Base-by-base conservation (phyloP, 2,329 filamentous ascomycete genomes). In the Diaporthe sp. region DNA sequence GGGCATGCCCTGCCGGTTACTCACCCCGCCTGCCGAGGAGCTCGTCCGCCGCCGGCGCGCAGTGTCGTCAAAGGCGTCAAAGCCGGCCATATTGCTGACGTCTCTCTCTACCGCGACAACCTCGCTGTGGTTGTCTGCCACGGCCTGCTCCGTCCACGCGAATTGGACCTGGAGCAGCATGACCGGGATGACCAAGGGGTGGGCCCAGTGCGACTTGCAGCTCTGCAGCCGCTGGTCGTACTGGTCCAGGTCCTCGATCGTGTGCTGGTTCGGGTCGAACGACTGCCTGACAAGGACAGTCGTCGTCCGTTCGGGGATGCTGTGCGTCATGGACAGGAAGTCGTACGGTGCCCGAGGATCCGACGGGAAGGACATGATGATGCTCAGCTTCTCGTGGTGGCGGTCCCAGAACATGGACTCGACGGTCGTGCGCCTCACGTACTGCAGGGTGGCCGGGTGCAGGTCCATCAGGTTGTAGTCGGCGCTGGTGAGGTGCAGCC, bases 131-230 rank as follows among this genome's bases (percentile, higher is more conserved):
- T 86, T 87, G 47, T 85, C 83, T 13, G 82, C 81, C 32, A 87
- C 83, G 19, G 84, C 84, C 71, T 85, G 83, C 69, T 87, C 85
- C 3, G 84, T 86, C 51, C 84, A 83, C 76, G 84, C 81, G 47
- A 86, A 82, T 63, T 87, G 85, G 13, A 87, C 85, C 73, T 87
- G 85, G 0, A 87, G 80, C n/a, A 87, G 78, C 15, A 87, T 84
- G 7, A 86, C 84, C 0, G 85, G 84, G 35, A 83, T 83, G 70
- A 87, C 83, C 9, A 87, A 80, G 1, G 85, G 85, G 72, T 87
- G 85, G 4, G 85, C 83, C 85, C 85, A 87, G 61, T 86, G 84
- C 2, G 81, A 79, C 50, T 82, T 82, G 76, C 85, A 86, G 5
- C 84, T 84, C 75, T 87, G 84, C 27, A 87, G 80, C 3, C 85